Evolutionary conservation across 768 basidiomycete genomes (phyloP).

Genomic region (Tricholoma terreum): DNA sequence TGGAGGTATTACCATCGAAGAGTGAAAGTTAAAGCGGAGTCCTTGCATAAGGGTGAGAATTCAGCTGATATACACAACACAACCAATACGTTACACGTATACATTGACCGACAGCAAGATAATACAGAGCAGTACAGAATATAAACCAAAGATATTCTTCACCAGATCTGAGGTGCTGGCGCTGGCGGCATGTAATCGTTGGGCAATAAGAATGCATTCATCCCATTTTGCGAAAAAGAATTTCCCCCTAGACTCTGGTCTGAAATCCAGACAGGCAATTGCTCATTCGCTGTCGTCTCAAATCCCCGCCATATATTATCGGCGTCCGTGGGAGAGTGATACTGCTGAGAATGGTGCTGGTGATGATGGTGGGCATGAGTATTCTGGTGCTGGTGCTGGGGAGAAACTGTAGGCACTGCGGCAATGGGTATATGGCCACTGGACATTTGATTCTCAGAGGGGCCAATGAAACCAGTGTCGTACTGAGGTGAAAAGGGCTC

Average conservation of each 20-base stretch:
- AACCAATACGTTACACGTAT: neutral
- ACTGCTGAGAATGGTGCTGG: slow-evolving; percentile 27
- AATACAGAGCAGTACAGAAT: neutral
- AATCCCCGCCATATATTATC: slow-evolving; percentile 78
- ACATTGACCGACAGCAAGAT: neutral
- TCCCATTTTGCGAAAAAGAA: slow-evolving; percentile 75
- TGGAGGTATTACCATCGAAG: neutral
- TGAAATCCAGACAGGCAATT: slow-evolving; percentile 82
- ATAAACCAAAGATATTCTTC: slow-evolving; percentile 16
- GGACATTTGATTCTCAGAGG: slow-evolving; percentile 29
- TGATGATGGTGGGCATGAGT: slow-evolving; percentile 23
- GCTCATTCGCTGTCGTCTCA: slow-evolving; percentile 67
- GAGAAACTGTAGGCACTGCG: slow-evolving; percentile 26
- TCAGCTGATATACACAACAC: neutral
- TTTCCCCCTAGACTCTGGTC: slow-evolving; percentile 78
- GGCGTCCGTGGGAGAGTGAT: slow-evolving; percentile 35
- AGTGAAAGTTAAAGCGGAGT: neutral
- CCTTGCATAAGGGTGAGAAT: too few species aligned
- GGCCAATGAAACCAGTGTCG: slow-evolving; percentile 38
- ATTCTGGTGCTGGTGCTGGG: slow-evolving; percentile 21
- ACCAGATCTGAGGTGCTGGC: slow-evolving; percentile 75
- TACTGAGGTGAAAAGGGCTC: slow-evolving; percentile 61
- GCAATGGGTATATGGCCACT: slow-evolving; percentile 14
- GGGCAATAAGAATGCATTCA: slow-evolving; percentile 83
- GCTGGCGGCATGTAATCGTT: slow-evolving; percentile 67